phyloP scores from a whole-genome alignment of 129 eudicot genomes.

The Pseudognaphalium luteoalbum region DNA sequence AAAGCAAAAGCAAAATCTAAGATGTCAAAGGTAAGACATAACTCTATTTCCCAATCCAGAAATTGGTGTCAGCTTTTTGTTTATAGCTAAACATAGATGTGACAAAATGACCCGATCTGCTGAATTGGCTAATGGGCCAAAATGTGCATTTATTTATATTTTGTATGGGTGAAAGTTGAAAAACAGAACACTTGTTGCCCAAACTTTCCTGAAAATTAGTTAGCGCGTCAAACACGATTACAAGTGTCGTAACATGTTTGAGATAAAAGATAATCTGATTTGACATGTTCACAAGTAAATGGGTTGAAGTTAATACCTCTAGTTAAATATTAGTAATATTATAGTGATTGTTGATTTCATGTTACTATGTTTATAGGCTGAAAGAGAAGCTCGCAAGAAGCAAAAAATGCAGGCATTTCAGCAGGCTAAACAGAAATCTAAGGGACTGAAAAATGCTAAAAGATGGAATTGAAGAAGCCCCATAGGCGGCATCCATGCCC shows the following conservation, averaged over 20 bases:
- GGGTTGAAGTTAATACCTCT: too few species aligned
- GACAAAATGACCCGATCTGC: background rate
- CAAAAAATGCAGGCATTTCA: slow-evolving; percentile 91
- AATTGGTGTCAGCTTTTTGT: background rate
- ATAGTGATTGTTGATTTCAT: background rate
- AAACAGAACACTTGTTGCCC: background rate
- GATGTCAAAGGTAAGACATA: slow-evolving; percentile 82
- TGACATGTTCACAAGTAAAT: too few species aligned
- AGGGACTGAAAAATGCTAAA: slow-evolving; percentile 71
- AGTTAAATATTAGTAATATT: too few species aligned
- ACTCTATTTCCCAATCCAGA: background rate
- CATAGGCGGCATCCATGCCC: slow-evolving; percentile 4
- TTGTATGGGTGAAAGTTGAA: background rate
- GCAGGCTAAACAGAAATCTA: slow-evolving; percentile 86
- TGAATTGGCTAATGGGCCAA: background rate
- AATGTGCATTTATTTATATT: background rate
- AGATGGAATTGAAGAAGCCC: slow-evolving; percentile 73
- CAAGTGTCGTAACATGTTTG: background rate
- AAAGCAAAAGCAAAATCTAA: slow-evolving; percentile 94
- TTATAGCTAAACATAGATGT: background rate
- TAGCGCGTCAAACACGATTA: too few species aligned
- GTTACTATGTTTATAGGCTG: slow-evolving; percentile 55
- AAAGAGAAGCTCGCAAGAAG: slow-evolving; percentile 92
- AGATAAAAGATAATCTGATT: too few species aligned
- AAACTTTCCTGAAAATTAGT: too few species aligned